phyloP scores from a whole-genome alignment of 441 rosid species.

The Hypseocharis bilobata region DNA sequence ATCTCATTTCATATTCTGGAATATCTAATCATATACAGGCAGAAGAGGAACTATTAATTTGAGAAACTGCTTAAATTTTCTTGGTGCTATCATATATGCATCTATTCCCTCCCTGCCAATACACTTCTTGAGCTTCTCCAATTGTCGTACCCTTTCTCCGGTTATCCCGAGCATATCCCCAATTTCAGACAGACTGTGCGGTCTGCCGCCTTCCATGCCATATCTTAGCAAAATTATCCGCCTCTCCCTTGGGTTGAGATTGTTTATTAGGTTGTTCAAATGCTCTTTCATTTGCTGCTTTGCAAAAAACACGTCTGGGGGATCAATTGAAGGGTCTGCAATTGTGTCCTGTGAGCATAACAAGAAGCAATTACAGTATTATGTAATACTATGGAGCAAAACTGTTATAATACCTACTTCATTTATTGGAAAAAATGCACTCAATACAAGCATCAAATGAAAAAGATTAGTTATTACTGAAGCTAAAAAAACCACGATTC shows the following conservation, averaged over 20 bases:
- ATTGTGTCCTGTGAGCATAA: slow-evolving; percentile 51
- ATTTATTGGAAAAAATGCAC: too few species aligned
- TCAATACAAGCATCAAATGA: too few species aligned
- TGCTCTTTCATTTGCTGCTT: slow-evolving; percentile 70
- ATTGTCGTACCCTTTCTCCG: slow-evolving; percentile 66
- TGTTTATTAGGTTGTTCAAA: slow-evolving; percentile 43
- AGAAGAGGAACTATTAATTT: not conserved
- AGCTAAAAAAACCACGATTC: too few species aligned
- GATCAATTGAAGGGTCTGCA: slow-evolving; percentile 54
- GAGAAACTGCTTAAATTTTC: too few species aligned
- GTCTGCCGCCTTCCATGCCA: slow-evolving; percentile 61
- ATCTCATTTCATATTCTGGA: not conserved
- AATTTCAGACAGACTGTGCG: slow-evolving; percentile 53
- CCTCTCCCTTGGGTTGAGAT: slow-evolving; percentile 57
- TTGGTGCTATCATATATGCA: too few species aligned
- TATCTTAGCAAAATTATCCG: slow-evolving; percentile 60
- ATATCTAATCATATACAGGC: not conserved
- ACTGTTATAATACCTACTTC: not conserved
- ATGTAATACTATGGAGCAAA: not conserved
- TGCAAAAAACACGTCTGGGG: slow-evolving; percentile 44
- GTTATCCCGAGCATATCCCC: slow-evolving; percentile 56
- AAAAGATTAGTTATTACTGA: too few species aligned
- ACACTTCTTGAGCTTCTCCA: slow-evolving; percentile 72
- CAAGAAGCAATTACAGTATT: not conserved
- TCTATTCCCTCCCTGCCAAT: slow-evolving; percentile 45